Conservation (phyloP, 257 asterid genomes). For the Galeopsis tetrahit region DNA sequence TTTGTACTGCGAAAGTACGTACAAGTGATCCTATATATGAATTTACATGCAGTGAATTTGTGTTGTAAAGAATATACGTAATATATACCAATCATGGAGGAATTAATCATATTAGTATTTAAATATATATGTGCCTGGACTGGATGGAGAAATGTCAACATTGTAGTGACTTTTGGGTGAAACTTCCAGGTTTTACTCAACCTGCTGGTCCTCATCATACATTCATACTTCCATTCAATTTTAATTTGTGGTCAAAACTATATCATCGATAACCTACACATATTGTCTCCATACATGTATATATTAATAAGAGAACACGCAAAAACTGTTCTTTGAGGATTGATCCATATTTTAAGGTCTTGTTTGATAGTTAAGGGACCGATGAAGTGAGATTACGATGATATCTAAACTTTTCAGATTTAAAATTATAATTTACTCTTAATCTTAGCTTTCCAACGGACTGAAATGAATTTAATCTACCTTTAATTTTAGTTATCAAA, state of each 20-base stretch:
- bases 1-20: slow-evolving; percentile 7
- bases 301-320: too few species aligned
- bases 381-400: too few species aligned
- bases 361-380: too few species aligned
- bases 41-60: slow-evolving; percentile 23
- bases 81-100: slow-evolving; percentile 24
- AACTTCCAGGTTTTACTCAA: slow-evolving; percentile 40
- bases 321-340: too few species aligned
- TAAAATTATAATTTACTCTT: too few species aligned
- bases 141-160: slow-evolving; percentile 25
- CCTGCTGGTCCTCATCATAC: slow-evolving; percentile 23
- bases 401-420: too few species aligned
- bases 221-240: not conserved
- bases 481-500: too few species aligned
- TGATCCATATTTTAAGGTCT: too few species aligned
- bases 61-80: not conserved
- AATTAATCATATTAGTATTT: slow-evolving; percentile 6
- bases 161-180: slow-evolving; percentile 38
- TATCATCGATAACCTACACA: not conserved
- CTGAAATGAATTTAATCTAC: too few species aligned
- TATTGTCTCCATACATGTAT: not conserved
- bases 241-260: too few species aligned
- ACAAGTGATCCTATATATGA: not conserved
- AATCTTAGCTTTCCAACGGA: too few species aligned
- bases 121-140: not conserved